phyloP scores from a whole-genome alignment of 2,329 filamentous ascomycete species.

The Emergomyces orientalis region DNA sequence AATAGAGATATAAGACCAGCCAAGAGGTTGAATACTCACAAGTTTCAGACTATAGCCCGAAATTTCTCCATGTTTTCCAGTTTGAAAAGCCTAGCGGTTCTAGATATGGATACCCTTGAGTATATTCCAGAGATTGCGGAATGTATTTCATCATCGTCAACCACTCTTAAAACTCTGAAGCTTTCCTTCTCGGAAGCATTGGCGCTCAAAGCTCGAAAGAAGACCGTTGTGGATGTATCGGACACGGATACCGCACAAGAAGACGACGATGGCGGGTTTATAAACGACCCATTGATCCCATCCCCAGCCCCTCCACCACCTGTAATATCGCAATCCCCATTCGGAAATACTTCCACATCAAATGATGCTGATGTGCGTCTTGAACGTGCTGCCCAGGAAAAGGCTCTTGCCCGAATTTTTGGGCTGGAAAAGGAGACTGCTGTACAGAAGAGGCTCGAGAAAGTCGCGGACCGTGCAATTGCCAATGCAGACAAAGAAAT shows the following conservation, averaged over 20 bases:
- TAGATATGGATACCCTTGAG: constrained; percentile 54
- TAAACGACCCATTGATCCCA: constrained; percentile 20
- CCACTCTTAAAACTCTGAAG: constrained; percentile 46
- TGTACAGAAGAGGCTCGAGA: constrained; percentile 11
- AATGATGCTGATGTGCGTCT: constrained; percentile 16
- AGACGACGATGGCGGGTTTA: constrained; percentile 39
- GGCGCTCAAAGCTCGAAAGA: constrained; percentile 41
- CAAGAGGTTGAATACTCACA: constrained; percentile 5
- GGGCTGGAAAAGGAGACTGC: constrained; percentile 13
- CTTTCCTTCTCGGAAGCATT: constrained; percentile 51
- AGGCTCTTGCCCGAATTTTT: constrained; percentile 17
- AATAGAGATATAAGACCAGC: background rate
- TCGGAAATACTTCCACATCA: constrained; percentile 12
- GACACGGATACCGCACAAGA: constrained; percentile 40
- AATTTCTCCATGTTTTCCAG: constrained; percentile 51
- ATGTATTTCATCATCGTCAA: constrained; percentile 47
- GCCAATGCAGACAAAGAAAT: constrained; percentile 12
- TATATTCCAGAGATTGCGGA: constrained; percentile 47
- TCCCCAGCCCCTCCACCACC: constrained; percentile 9
- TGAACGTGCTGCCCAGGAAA: constrained; percentile 18
- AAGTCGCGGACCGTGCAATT: constrained; percentile 14
- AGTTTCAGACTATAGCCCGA: constrained; percentile 34
- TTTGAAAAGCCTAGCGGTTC: constrained; percentile 45
- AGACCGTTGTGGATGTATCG: constrained; percentile 37
- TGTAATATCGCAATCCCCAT: background rate